These are phyloP conservation scores for Aspergillus sclerotiicarbonarius DNA, from an alignment of 495 filamentous ascomycete genomes.

Conservation along the genomic window DNA sequence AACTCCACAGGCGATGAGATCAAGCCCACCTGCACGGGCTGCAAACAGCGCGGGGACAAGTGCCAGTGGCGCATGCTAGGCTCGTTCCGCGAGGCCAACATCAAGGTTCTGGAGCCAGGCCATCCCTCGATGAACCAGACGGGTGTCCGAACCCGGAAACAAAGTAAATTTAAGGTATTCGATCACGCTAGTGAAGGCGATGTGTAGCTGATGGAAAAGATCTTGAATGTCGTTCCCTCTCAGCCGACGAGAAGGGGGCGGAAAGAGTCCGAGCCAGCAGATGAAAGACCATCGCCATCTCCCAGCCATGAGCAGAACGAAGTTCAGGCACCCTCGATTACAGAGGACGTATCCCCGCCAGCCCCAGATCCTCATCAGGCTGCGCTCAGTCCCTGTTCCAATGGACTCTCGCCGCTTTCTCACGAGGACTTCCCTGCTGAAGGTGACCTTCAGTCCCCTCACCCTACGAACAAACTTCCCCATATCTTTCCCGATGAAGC, in stretches of 20 bases:
- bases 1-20: conserved; percentile 25
- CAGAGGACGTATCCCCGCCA: not conserved
- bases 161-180: conserved; percentile 32
- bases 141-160: conserved; percentile 18
- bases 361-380: not conserved
- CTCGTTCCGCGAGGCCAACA: conserved; percentile 36
- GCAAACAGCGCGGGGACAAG: conserved; percentile 29
- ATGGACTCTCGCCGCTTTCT: not conserved
- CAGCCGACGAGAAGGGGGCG: not conserved
- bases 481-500: not conserved
- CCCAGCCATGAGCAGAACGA: not conserved
- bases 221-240: conserved; percentile 16
- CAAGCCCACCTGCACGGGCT: conserved; percentile 32
- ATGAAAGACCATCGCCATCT: not conserved
- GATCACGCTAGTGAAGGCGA: not conserved
- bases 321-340: not conserved
- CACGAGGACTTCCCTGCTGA: not conserved
- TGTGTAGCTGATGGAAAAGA: conserved; percentile 9
- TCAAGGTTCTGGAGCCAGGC: conserved; percentile 29
- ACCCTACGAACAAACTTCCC: not conserved
- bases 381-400: not conserved
- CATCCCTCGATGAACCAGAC: conserved; percentile 34
- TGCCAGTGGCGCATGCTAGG: conserved; percentile 36
- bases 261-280: not conserved
- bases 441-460: not conserved